phyloP scores from a whole-genome alignment of 768 basidiomycete species.

The Auricularia cornea region DNA sequence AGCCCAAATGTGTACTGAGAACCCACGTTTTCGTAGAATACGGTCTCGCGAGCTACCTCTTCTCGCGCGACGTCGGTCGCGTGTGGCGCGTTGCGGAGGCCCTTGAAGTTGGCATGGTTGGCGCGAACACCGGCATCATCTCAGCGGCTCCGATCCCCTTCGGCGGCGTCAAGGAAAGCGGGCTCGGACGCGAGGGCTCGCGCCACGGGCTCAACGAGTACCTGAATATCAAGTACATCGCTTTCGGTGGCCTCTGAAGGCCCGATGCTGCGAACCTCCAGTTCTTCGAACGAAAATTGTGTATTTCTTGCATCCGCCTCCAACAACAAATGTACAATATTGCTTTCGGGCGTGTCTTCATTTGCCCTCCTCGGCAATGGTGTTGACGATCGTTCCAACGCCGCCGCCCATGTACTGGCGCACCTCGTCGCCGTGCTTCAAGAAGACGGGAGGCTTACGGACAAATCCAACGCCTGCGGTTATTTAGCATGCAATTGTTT shows the following conservation, averaged over 20 bases:
- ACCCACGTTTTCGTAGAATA: constrained; percentile 32
- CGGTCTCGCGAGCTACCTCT: constrained; percentile 95
- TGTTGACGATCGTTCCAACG: constrained; percentile 72
- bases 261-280: no score
- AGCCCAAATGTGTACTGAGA: not conserved
- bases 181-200: constrained; percentile 76
- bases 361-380: constrained; percentile 60
- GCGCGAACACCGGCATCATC: constrained; percentile 71
- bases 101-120: constrained; percentile 91
- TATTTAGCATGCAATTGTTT: constrained; percentile 44
- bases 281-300: not conserved
- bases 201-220: constrained; percentile 85
- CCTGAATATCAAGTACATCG: constrained; percentile 71
- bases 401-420: constrained; percentile 60
- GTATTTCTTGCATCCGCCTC: constrained; percentile 1
- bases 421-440: constrained; percentile 69
- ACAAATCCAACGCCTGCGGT: constrained; percentile 70
- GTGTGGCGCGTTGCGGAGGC: constrained; percentile 93
- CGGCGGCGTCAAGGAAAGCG: constrained; percentile 88
- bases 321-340: not conserved
- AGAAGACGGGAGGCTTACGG: constrained; percentile 56
- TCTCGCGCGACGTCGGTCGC: constrained; percentile 73
- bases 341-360: constrained; percentile 35
- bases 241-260: constrained; percentile 66
- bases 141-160: constrained; percentile 78